These are phyloP conservation scores for Fusarium sp. DNA, from an alignment of 2,329 filamentous ascomycete species.

Conservation along the genomic window DNA sequence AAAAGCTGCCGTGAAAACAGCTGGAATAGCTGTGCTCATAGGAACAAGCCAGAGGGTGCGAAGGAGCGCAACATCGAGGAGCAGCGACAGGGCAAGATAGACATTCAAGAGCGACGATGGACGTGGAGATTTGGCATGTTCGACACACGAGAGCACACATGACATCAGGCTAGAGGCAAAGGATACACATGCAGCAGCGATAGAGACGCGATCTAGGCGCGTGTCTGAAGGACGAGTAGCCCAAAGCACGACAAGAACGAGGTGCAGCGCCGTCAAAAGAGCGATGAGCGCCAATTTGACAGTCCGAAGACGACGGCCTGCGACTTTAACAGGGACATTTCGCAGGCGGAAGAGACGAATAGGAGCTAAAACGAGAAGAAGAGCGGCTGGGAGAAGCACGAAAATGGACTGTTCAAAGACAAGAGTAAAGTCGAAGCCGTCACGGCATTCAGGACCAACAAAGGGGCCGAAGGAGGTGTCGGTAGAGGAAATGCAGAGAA, in stretches of 20 bases:
- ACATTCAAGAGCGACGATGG: constrained; percentile 53
- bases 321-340: constrained; percentile 47
- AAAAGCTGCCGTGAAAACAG: constrained; percentile 54
- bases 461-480: constrained; percentile 49
- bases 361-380: constrained; percentile 52
- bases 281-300: constrained; percentile 50
- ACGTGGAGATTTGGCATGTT: constrained; percentile 52
- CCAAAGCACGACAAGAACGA: constrained; percentile 54
- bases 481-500: constrained; percentile 39
- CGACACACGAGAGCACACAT: constrained; percentile 51
- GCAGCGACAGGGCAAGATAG: constrained; percentile 53
- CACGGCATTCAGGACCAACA: constrained; percentile 51
- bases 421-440: constrained; percentile 64
- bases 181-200: constrained; percentile 52
- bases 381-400: constrained; percentile 49
- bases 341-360: constrained; percentile 50
- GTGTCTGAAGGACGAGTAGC: constrained; percentile 28
- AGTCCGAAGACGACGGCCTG: constrained; percentile 43
- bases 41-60: constrained; percentile 54
- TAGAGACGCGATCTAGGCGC: constrained; percentile 47
- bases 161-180: constrained; percentile 52
- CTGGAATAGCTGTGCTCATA: constrained; percentile 46
- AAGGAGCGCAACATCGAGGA: constrained; percentile 53
- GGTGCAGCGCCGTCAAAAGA: constrained; percentile 51
- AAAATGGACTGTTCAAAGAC: constrained; percentile 59